These are phyloP conservation scores for Pseudogymnoascus sp. DNA, from an alignment of 2,329 filamentous ascomycete genomes.

Conservation along the genomic window DNA sequence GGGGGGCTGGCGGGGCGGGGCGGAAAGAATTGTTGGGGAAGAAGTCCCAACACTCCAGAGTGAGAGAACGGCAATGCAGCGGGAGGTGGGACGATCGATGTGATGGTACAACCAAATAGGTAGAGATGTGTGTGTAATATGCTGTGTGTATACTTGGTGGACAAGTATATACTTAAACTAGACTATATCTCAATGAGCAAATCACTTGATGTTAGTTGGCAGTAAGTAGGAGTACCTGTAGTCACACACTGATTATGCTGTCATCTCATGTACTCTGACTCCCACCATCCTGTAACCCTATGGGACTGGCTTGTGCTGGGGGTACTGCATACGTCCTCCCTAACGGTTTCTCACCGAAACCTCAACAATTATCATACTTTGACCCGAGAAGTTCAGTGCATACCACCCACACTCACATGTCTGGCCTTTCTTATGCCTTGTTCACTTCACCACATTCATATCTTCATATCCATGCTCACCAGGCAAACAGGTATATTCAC, in stretches of 20 bases:
- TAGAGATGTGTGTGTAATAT: neutral
- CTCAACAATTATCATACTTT: constrained; percentile 2
- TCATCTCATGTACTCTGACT: neutral
- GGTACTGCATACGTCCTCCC: neutral
- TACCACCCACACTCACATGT: neutral
- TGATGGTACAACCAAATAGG: neutral
- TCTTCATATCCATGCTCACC: neutral
- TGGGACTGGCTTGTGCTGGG: neutral
- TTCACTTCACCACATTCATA: neutral
- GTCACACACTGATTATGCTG: neutral
- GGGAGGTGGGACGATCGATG: neutral
- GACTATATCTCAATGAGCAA: neutral
- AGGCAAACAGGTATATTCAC: neutral
- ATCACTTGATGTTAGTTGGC: neutral
- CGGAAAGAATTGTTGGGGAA: constrained; percentile 5
- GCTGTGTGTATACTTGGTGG: neutral
- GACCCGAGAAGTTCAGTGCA: neutral
- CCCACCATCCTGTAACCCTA: neutral
- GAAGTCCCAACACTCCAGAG: constrained; percentile 2
- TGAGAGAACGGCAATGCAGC: neutral
- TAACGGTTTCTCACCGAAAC: neutral
- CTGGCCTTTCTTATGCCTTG: neutral
- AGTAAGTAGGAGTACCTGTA: neutral
- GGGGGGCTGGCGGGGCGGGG: neutral
- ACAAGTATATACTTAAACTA: neutral